Conservation (phyloP, 2,329 filamentous ascomycete species). For the Sclerotinia subarctica region DNA sequence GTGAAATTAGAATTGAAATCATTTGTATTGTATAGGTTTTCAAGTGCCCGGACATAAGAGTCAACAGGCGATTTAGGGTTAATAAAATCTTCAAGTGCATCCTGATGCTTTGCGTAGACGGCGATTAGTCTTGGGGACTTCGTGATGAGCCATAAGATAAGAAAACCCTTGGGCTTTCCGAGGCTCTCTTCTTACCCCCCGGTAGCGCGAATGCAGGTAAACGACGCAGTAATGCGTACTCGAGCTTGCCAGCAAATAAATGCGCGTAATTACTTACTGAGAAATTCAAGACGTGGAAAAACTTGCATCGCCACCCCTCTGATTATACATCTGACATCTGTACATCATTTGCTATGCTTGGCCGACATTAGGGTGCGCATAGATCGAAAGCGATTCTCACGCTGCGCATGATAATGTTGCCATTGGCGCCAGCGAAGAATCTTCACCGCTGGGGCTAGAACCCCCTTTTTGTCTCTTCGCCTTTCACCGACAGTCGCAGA, state of each 20-base stretch:
- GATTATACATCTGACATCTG: not conserved
- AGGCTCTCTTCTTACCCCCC: not conserved
- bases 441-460: conserved; percentile 20
- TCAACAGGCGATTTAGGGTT: not conserved
- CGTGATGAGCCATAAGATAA: not conserved
- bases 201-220: not conserved
- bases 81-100: not conserved
- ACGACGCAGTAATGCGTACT: not conserved
- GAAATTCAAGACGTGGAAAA: conserved; percentile 1
- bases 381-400: not conserved
- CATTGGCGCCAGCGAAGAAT: conserved; percentile 15
- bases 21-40: not conserved
- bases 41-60: not conserved
- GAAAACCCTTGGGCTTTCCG: not conserved
- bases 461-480: conserved; percentile 12
- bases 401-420: conserved; percentile 7
- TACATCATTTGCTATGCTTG: conserved; percentile 5
- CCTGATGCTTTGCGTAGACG: not conserved
- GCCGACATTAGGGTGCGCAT: not conserved
- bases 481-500: conserved; percentile 20
- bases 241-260: not conserved
- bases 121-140: not conserved
- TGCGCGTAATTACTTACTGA: not conserved
- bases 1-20: not conserved
- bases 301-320: not conserved